phyloP scores from a whole-genome alignment of 169 alveolate genomes.

The Plasmodium blacklocki region DNA sequence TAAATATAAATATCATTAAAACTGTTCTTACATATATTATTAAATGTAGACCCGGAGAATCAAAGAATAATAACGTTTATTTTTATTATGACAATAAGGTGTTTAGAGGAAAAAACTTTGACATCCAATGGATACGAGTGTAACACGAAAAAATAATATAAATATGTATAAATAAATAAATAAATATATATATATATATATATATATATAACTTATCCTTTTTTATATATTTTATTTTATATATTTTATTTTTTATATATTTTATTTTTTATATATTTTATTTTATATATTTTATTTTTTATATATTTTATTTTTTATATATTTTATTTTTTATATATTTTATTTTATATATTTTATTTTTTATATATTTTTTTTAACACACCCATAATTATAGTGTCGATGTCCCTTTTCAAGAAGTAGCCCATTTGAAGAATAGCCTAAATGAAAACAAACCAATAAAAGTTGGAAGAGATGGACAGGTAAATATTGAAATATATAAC shows the following conservation, averaged over 20 bases:
- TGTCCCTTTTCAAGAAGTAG: conserved; percentile 78
- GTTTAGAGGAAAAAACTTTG: conserved; percentile 82
- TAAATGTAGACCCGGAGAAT: conserved; percentile 81
- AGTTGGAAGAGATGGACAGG: conserved; percentile 83
- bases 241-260: neutral
- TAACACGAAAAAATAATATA: conserved; percentile 6
- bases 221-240: neutral
- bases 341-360: neutral
- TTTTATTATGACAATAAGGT: conserved; percentile 76
- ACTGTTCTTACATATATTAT: neutral
- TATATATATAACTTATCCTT: too few species aligned
- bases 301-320: neutral
- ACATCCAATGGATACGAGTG: conserved; percentile 82
- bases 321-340: neutral
- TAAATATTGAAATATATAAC: conserved; percentile 13
- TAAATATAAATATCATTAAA: neutral
- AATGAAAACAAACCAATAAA: conserved; percentile 78
- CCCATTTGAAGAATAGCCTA: conserved; percentile 77
- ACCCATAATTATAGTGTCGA: conserved; percentile 62
- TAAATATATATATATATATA: neutral
- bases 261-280: neutral
- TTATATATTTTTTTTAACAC: neutral
- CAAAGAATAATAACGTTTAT: conserved; percentile 70
- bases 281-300: neutral
- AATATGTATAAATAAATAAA: neutral